phyloP scores from a whole-genome alignment of 2,329 filamentous ascomycete species.

The Aspergillus sp. region DNA sequence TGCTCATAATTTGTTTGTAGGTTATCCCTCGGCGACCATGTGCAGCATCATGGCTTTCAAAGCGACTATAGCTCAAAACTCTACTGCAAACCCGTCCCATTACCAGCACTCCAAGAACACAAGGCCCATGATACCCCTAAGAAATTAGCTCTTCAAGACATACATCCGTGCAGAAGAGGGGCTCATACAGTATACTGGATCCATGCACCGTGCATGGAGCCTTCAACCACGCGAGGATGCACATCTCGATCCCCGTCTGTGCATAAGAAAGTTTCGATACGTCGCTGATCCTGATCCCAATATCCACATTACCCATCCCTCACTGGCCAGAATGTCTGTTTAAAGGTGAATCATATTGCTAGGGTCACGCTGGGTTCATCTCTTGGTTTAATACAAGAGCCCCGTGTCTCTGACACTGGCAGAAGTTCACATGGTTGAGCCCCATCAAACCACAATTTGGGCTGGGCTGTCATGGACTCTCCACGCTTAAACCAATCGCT shows the following conservation, averaged over 20 bases:
- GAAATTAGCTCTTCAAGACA: neutral
- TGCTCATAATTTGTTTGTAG: neutral
- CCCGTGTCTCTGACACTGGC: neutral
- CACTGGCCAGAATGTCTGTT: conserved; percentile 2
- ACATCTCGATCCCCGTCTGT: conserved; percentile 5
- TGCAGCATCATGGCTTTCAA: neutral
- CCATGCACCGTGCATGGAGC: neutral
- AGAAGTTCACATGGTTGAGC: neutral
- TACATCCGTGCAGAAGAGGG: neutral
- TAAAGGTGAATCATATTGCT: neutral
- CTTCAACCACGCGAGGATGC: conserved; percentile 1
- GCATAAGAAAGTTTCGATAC: conserved; percentile 16
- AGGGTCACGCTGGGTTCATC: neutral
- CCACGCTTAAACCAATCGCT: conserved; percentile 5
- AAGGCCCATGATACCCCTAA: neutral
- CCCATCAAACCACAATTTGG: neutral
- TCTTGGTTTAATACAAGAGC: neutral
- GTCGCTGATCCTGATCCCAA: conserved; percentile 13
- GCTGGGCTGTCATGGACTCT: neutral
- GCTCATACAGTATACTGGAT: neutral
- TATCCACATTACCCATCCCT: neutral
- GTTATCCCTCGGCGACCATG: neutral
- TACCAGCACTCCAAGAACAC: neutral
- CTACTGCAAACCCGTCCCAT: neutral
- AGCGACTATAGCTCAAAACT: neutral